A percentile compares a stretch with the other conserved stretches of the same genome.
These are phyloP conservation scores for Agaricus blazei DNA, from an alignment of 768 basidiomycete genomes.

Conservation along the genomic window DNA sequence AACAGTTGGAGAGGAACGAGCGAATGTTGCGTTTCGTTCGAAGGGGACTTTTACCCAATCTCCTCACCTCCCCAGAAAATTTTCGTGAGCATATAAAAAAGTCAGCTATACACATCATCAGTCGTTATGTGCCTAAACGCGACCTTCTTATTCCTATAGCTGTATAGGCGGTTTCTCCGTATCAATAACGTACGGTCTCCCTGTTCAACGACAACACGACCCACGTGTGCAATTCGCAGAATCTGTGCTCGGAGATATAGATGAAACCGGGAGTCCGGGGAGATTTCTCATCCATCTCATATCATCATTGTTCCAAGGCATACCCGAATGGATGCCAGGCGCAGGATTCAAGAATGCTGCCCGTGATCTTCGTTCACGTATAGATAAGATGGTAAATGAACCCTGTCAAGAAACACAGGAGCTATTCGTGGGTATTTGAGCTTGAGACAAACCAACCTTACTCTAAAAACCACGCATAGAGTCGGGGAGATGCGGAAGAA, in stretches of 20 bases:
- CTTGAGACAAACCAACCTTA: not conserved
- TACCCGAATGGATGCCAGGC: conserved; percentile 12
- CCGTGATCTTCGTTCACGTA: not conserved
- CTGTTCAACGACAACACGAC: not conserved
- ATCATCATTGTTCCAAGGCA: not conserved
- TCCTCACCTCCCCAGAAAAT: not conserved
- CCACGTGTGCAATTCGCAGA: not conserved
- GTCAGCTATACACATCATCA: not conserved
- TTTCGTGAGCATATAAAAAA: not conserved
- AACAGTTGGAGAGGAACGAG: not conserved
- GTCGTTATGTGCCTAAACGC: no score
- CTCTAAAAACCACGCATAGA: not conserved
- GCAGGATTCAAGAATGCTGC: conserved; percentile 4
- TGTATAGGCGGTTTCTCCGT: not conserved
- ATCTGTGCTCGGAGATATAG: not conserved
- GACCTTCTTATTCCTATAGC: not conserved
- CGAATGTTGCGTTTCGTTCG: not conserved
- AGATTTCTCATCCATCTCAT: conserved; percentile 7
- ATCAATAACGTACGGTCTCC: conserved; percentile 8
- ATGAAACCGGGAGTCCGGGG: not conserved
- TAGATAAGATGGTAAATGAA: not conserved
- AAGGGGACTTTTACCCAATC: not conserved
- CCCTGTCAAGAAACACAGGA: not conserved
- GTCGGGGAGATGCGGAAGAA: not conserved
- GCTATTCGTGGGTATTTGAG: not conserved